These are phyloP conservation scores for Pyrrhoderma lamaoense DNA, from an alignment of 1,284 basidiomycete genomes.

Conservation along the genomic window DNA sequence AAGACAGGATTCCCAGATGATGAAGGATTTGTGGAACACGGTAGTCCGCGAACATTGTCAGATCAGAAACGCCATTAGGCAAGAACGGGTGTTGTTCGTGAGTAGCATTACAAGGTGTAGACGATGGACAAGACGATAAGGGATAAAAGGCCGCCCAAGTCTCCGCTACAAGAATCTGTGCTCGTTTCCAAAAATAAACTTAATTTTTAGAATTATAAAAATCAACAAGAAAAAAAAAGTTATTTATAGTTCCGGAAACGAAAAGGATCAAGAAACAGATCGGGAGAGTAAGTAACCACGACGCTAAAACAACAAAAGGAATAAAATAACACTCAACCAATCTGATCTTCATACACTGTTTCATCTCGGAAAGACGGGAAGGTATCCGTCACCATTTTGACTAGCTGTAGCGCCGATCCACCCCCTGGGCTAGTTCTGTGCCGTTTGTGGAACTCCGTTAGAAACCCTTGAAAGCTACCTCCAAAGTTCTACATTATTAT, in stretches of 20 bases:
- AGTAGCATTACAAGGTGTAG: conserved; percentile 9
- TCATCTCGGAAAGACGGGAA: conserved; percentile 78
- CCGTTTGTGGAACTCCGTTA: conserved; percentile 50
- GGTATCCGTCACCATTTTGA: conserved; percentile 56
- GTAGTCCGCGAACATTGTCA: conserved; percentile 88
- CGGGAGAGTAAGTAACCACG: no score
- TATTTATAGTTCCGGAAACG: no score
- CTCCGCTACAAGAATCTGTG: conserved; percentile 80
- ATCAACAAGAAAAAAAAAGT: not conserved
- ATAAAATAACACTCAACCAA: conserved; percentile 37
- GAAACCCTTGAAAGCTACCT: conserved; percentile 63
- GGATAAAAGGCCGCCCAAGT: conserved; percentile 79
- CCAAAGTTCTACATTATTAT: conserved; percentile 47
- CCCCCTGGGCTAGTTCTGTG: conserved; percentile 32
- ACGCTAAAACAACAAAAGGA: not conserved
- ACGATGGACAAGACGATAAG: conserved; percentile 18
- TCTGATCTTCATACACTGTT: conserved; percentile 43
- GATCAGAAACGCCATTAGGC: conserved; percentile 51
- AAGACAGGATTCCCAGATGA: conserved; percentile 64
- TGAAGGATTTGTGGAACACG: conserved; percentile 80
- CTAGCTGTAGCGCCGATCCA: conserved; percentile 64
- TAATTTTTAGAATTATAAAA: no score
- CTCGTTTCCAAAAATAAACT: conserved; percentile 79
- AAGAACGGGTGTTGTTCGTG: conserved; percentile 49
- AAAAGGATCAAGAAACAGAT: no score